phyloP scores from a whole-genome alignment of 305 asterid species.

The Salvia sclarea region DNA sequence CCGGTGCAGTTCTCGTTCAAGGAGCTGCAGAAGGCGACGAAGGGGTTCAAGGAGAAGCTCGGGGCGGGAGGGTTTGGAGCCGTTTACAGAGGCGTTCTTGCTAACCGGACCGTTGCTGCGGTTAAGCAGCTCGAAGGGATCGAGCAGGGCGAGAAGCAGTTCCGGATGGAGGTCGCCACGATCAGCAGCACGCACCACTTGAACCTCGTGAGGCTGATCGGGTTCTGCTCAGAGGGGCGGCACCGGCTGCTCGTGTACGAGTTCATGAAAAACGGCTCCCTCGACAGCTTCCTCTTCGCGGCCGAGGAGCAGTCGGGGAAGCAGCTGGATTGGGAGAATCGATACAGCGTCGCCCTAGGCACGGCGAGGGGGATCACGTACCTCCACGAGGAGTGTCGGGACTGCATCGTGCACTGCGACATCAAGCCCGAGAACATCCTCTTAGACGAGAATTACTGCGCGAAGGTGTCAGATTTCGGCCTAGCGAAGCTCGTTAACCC shows the following conservation, averaged over 20 bases:
- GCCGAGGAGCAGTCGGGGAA: slow-evolving; percentile 48
- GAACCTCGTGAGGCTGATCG: slow-evolving; percentile 79
- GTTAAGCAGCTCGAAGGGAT: slow-evolving; percentile 86
- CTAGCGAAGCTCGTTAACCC: slow-evolving; percentile 73
- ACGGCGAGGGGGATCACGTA: slow-evolving; percentile 76
- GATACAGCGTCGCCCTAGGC: slow-evolving; percentile 67
- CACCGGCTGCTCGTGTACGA: slow-evolving; percentile 77
- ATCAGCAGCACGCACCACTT: slow-evolving; percentile 91
- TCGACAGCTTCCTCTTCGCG: slow-evolving; percentile 59
- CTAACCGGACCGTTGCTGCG: slow-evolving; percentile 60
- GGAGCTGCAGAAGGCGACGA: slow-evolving; percentile 68
- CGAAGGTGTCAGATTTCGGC: slow-evolving; percentile 89
- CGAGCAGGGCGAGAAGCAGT: slow-evolving; percentile 87
- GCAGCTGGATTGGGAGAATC: slow-evolving; percentile 69
- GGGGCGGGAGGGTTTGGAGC: slow-evolving; percentile 90
- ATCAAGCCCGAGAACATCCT: slow-evolving; percentile 89
- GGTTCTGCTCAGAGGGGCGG: slow-evolving; percentile 83
- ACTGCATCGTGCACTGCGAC: slow-evolving; percentile 80
- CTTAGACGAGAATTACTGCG: slow-evolving; percentile 63
- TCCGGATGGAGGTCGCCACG: slow-evolving; percentile 89
- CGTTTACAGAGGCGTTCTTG: slow-evolving; percentile 69
- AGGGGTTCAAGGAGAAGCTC: slow-evolving; percentile 82
- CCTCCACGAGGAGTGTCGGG: slow-evolving; percentile 86
- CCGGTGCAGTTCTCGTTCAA: slow-evolving; percentile 81
- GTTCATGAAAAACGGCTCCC: slow-evolving; percentile 77